Conservation (phyloP, 2,329 filamentous ascomycete genomes). For the Pseudogymnoascus sp. region DNA sequence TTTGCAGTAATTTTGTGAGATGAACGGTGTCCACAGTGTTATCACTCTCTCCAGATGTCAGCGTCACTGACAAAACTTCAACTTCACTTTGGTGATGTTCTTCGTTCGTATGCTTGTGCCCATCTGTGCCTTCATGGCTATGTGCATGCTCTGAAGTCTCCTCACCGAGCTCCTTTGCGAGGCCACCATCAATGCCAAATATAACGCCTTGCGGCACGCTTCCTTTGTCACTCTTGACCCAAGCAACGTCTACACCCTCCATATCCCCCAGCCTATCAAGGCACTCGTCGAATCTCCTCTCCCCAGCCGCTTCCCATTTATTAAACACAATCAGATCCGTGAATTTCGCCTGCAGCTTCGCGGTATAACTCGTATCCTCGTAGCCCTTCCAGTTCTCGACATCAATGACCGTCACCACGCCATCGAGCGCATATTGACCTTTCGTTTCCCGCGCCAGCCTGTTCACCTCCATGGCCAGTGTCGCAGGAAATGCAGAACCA, state of each 20-base stretch:
- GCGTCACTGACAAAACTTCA: conserved; percentile 78
- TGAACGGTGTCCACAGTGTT: conserved; percentile 50
- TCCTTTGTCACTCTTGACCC: conserved; percentile 79
- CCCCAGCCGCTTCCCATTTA: conserved; percentile 62
- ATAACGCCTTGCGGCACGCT: conserved; percentile 71
- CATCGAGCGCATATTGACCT: conserved; percentile 57
- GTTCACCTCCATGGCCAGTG: conserved; percentile 66
- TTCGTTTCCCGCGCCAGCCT: conserved; percentile 48
- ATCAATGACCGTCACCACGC: conserved; percentile 65
- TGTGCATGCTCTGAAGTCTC: conserved; percentile 33
- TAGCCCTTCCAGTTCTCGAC: conserved; percentile 73
- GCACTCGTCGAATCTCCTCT: conserved; percentile 56
- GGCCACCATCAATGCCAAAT: conserved; percentile 79
- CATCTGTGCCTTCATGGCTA: conserved; percentile 34
- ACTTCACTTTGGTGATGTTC: conserved; percentile 73
- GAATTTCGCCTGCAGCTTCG: conserved; percentile 64
- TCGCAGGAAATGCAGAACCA: conserved; percentile 57
- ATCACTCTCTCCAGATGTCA: conserved; percentile 40
- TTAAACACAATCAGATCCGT: conserved; percentile 69
- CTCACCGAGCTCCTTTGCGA: conserved; percentile 53
- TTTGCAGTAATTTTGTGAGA: conserved; percentile 59
- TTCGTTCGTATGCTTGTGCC: conserved; percentile 33
- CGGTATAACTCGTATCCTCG: conserved; percentile 63
- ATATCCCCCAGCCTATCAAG: conserved; percentile 61
- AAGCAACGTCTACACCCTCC: conserved; percentile 59